Base-by-base conservation (phyloP, 2,329 filamentous ascomycete species). In the Fusarium algeriense region DNA sequence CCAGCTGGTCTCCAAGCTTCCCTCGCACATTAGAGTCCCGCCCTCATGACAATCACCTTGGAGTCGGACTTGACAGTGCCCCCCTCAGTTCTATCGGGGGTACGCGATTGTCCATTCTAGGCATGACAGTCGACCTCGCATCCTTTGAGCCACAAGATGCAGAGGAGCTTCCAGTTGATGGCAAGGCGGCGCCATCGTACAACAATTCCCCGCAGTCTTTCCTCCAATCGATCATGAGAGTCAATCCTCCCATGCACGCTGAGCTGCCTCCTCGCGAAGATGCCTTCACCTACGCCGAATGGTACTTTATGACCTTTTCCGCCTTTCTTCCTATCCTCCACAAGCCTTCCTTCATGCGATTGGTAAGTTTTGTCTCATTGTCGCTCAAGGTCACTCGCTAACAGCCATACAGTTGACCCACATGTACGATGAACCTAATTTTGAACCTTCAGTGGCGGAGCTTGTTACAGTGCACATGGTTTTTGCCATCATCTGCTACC, bases 291-390 rank as follows among this genome's bases (percentile, higher is more conserved):
- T 94, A 92, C 75, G 88, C 90, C 10, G 86, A 91, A 53, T 94
- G 91, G 89, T 97, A 92, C 77, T 93, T 96, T 65, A 83, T 90
- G 48, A 90, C 91, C 52, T 83, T 95, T 35, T 89, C 91, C 73
- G 87, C 90, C 5, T 96, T 93, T 78, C 83, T 91, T 14, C 93
- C 94, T 5, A 80, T 95, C 12, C 83, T 97, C n/a, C 92, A 96
- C 81, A 91, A 91, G 77, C 92, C 92, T 2, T 88, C 89, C 5
- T 92, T 94, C 70, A 87, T 93, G 83, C 83, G 84, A 52, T 79
- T 95, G 74, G 89, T 94, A 83, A 81, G 86, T 80, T 43, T 37
- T 17, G 30, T 11, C 32, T 11, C 32, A 17, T 8, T 23, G 14
- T 38, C 3, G 28, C 26, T 10, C 12, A 57, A 28, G 35, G n/a